Evolutionary conservation across 2,329 filamentous ascomycete species (phyloP), one percentile per base, ranked within the genome.

Genomic region (Talaromyces sp.): DNA sequence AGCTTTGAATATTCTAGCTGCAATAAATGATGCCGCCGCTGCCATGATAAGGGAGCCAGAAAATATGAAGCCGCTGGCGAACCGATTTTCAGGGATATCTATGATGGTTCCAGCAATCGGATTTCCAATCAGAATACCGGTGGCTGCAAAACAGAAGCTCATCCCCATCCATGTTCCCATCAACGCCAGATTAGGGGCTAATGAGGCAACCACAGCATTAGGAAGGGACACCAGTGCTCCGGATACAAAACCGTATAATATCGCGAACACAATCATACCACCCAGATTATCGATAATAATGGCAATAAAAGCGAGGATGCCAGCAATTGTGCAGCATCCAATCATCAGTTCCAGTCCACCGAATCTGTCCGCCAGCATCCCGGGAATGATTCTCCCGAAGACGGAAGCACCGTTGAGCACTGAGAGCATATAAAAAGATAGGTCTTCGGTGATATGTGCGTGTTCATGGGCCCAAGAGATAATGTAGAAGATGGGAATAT

Each of bases 111-210:
- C 74, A 1, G 74, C 74, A 59, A 76, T 74, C 0, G 74, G 74
- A 13, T 73, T 73, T 1, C 74, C 74, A 8, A 71, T 71, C 39
- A 76, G 60, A 3, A 72, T 68, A 1, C 74, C 74, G 14, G 75
- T 69, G 0, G 72, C 75, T 14, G 72, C 74, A 31, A 81, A 73
- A 0, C 80, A 80, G 68, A 87, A 87, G 6, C 81, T 78, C 82
- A 86, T 85, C 0, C 85, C 85, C 69, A 87, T 76, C 3, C 84
- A 73, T 19, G 86, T 85, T 1, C 87, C 87, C 24, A 87, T 78
- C 50, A 86, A 78, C 22, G 81, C 78, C 5, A 84, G 77, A 66
- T 87, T 80, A 35, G 78, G 77, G 45, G 76, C 78, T 66, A 80
- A 69, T 9, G 69, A 72, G 33, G 74, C 76, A 7, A 79, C 76